Base-by-base conservation (phyloP, 1,284 basidiomycete genomes). In the Trametes pubescens region DNA sequence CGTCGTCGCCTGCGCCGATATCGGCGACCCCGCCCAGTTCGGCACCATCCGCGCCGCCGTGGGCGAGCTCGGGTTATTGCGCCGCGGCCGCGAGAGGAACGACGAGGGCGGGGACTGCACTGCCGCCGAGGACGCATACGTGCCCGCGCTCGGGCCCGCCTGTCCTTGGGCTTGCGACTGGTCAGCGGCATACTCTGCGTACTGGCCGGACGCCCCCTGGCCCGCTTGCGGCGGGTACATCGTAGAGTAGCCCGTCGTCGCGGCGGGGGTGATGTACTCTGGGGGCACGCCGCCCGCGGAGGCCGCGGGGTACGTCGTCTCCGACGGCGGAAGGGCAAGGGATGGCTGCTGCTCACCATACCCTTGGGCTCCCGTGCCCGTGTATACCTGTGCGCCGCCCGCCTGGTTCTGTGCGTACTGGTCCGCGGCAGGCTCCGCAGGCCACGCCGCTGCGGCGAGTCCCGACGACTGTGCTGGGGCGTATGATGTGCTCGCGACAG, bases 371-470 rank as follows among this genome's bases (percentile, higher is more conserved):
- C 46, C 34, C 4, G 62, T 51, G 51, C 61, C 67, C 18, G 65
- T 51, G 24, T 62, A 62, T 10, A 29, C 51, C 48, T 29, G 66
- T 32, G 64, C 44, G 4, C 61, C 62, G 29, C 37, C 53, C 16
- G 37, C 51, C 29, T 47, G 61, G 9, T 47, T 51, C n/a, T 37
- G 35, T 22, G 49, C 44, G 34, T 56, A 69, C 35, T 61, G 64
- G 34, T 59, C 57, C 11, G 58, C 18, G 34, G 62, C 49, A n/a
- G 80, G 76, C 35, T 81, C 81, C 7, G 79, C 74, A 2, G 81
- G 79, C 81, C 82, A 82, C 2, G 83, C 76, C 3, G 86, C 82
- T 59, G 79, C 79, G 11, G 70, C 71, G 1, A 75, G 65, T 21
- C 61, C 65, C 6, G 72, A 57, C 0, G 65, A 62, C 26, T 68